A percentile compares a stretch with the other conserved stretches of the same genome.
phyloP scores from a whole-genome alignment of 164 flowering plant species.

The Stephania cephalantha region DNA sequence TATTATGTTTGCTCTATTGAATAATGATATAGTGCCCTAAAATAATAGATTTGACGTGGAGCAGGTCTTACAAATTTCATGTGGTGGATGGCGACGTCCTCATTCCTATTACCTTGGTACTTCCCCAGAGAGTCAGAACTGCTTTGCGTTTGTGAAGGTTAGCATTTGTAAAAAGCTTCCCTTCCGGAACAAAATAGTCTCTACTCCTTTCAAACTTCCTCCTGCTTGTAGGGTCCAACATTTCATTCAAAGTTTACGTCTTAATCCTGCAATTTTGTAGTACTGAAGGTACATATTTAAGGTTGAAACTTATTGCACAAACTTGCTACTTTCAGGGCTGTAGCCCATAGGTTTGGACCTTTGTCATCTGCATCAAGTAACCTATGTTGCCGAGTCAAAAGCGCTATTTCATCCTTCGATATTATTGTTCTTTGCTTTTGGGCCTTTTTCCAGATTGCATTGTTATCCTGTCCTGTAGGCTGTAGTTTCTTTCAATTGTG shows the following conservation, averaged over 20 bases:
- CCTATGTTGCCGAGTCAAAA: background rate
- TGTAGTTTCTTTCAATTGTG: background rate
- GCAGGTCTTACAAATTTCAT: slow-evolving; percentile 69
- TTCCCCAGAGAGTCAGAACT: slow-evolving; percentile 56
- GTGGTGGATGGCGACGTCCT: slow-evolving; percentile 99
- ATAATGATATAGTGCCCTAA: slow-evolving; percentile 1
- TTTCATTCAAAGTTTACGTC: background rate
- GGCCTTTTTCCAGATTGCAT: background rate
- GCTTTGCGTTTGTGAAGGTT: slow-evolving; percentile 95
- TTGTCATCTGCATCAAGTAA: background rate
- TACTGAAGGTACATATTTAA: background rate
- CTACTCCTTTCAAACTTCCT: too few relatives aligned
- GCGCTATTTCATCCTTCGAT: too few relatives aligned
- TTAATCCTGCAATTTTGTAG: background rate
- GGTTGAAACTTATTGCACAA: too few relatives aligned
- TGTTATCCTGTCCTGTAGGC: background rate
- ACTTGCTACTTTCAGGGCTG: background rate
- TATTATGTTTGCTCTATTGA: background rate
- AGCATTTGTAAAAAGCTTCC: background rate
- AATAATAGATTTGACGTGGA: slow-evolving; percentile 4
- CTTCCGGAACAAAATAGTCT: background rate
- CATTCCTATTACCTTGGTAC: slow-evolving; percentile 78
- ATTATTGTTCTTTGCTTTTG: background rate
- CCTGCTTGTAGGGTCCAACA: background rate
- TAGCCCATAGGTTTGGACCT: background rate